phyloP scores from a whole-genome alignment of 78 protist genomes.

The Cavenderia fasciculata region DNA sequence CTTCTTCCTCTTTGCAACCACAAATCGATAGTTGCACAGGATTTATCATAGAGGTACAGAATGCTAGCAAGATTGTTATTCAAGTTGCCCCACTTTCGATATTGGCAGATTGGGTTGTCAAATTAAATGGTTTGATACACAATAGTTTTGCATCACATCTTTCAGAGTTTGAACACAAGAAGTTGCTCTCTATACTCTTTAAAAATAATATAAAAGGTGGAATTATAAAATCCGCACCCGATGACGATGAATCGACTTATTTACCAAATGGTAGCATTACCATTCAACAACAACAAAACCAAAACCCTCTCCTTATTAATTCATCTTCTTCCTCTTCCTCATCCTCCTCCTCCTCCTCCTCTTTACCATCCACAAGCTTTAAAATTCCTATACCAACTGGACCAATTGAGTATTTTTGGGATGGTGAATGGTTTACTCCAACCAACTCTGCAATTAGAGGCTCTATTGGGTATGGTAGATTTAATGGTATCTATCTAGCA shows the following conservation, averaged over 20 bases:
- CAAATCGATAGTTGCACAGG: not conserved
- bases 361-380: too few relatives aligned
- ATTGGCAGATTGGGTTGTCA: conserved; percentile 66
- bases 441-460: not conserved
- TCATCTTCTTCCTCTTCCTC: too few relatives aligned
- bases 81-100: conserved; percentile 27
- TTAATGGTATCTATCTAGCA: conserved; percentile 70
- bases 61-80: conserved; percentile 3
- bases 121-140: conserved; percentile 55
- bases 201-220: conserved; percentile 76
- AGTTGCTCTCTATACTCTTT: conserved; percentile 28
- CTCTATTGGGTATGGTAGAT: conserved; percentile 41
- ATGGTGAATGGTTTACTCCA: conserved; percentile 63
- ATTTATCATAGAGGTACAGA: not conserved
- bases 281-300: not conserved
- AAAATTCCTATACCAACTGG: too few relatives aligned
- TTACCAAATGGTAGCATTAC: conserved; percentile 24
- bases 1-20: conserved; percentile 39
- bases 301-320: too few relatives aligned
- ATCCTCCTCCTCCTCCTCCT: too few relatives aligned
- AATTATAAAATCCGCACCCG: conserved; percentile 39
- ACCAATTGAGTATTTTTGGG: conserved; percentile 76
- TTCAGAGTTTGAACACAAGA: conserved; percentile 30
- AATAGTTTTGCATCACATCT: conserved; percentile 24
- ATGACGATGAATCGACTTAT: conserved; percentile 57